phyloP scores from a whole-genome alignment of 305 asterid species.

The Fraxinus velutina region DNA sequence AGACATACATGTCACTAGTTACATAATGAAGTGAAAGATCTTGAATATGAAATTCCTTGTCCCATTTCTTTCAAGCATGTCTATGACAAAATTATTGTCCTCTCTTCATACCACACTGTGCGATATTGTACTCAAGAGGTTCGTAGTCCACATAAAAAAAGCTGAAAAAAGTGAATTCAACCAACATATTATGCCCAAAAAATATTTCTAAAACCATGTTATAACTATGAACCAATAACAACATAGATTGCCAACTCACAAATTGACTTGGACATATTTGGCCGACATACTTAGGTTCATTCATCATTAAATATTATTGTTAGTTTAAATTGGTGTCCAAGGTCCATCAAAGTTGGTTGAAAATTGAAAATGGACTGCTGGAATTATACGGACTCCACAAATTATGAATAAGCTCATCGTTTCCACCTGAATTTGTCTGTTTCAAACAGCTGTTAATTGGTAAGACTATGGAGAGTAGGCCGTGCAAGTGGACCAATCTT shows the following conservation, averaged over 20 bases:
- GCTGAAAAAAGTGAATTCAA: background rate
- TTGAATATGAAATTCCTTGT: too few relatives aligned
- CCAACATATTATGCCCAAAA: background rate
- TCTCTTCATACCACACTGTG: too few relatives aligned
- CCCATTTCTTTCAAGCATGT: background rate
- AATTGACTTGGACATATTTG: background rate
- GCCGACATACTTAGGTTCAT: background rate
- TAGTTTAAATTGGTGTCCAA: background rate
- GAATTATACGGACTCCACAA: background rate
- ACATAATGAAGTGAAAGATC: too few relatives aligned
- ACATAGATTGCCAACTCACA: background rate
- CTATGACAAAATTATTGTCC: too few relatives aligned
- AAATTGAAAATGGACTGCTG: background rate
- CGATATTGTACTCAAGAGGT: background rate
- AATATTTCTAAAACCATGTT: background rate
- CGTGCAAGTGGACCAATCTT: slow-evolving; percentile 20
- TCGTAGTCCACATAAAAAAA: background rate
- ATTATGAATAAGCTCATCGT: background rate
- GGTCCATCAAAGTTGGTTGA: background rate
- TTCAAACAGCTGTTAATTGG: slow-evolving; percentile 41
- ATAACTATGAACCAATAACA: background rate
- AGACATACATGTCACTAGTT: too few relatives aligned
- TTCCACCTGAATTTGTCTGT: slow-evolving; percentile 19
- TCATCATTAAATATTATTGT: background rate
- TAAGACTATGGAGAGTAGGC: slow-evolving; percentile 4